Percentiles rank a stretch among this genome's conserved stretches.
These are phyloP conservation scores for Komagataella mondaviorum DNA, from an alignment of 805 yeast species.

Conservation along the genomic window DNA sequence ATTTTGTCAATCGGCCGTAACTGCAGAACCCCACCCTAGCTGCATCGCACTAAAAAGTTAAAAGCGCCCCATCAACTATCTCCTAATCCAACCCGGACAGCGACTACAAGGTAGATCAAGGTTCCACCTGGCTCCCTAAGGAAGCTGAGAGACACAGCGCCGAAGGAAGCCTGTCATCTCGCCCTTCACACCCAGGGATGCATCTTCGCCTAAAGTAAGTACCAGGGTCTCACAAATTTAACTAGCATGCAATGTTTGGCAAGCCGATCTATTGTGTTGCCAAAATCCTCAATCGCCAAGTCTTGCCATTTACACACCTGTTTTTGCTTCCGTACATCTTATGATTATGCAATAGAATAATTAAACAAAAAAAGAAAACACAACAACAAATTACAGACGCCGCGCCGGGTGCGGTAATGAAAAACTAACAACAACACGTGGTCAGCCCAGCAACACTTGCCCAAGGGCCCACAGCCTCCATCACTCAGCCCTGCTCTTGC, in stretches of 20 bases:
- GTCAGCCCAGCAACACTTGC: neutral
- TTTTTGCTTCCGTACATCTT: neutral
- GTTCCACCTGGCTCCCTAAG: no score
- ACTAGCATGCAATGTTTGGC: no score
- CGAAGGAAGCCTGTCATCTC: no score
- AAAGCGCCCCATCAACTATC: neutral
- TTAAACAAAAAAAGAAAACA: no score
- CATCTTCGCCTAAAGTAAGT: neutral
- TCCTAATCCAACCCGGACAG: neutral
- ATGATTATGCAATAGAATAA: neutral
- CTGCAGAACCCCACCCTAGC: neutral
- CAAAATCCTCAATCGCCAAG: neutral
- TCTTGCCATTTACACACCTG: neutral
- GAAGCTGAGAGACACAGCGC: no score
- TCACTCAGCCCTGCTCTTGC: neutral
- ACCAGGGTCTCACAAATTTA: neutral
- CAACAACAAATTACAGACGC: neutral
- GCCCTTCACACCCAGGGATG: neutral
- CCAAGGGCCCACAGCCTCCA: neutral
- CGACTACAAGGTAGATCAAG: no score
- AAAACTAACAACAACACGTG: neutral
- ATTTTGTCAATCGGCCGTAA: neutral
- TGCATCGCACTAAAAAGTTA: neutral
- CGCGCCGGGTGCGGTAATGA: neutral
- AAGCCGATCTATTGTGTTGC: neutral